These are phyloP conservation scores for Entomortierella parvispora DNA, from an alignment of 192 early-diverging fungal species.

Conservation along the genomic window DNA sequence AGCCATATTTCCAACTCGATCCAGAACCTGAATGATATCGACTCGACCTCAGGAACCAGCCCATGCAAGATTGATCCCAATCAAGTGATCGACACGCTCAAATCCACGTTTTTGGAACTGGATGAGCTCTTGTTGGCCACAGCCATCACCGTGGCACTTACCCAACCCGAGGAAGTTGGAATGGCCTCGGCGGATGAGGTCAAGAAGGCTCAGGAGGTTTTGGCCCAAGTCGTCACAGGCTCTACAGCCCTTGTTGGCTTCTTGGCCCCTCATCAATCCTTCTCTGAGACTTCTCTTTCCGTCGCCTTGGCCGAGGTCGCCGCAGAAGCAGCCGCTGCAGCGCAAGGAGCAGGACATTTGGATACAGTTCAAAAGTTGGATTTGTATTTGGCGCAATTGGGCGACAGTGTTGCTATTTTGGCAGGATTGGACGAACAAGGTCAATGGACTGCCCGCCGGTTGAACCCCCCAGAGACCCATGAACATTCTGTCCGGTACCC, in stretches of 20 bases:
- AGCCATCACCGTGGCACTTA: constrained; percentile 36
- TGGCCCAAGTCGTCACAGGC: constrained; percentile 37
- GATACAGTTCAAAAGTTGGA: constrained; percentile 16
- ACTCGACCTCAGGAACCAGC: constrained; percentile 16
- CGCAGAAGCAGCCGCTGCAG: background rate
- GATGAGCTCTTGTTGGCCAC: constrained; percentile 44
- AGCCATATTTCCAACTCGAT: background rate
- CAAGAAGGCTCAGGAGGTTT: constrained; percentile 30
- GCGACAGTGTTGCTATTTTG: constrained; percentile 36
- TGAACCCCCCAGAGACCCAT: constrained; percentile 43
- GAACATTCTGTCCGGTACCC: constrained; percentile 46
- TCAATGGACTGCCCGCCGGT: constrained; percentile 26
- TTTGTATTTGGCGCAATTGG: constrained; percentile 40
- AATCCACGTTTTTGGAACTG: constrained; percentile 44
- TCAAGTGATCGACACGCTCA: constrained; percentile 49
- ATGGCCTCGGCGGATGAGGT: constrained; percentile 16
- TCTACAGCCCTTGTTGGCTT: constrained; percentile 42
- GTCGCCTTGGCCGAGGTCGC: background rate
- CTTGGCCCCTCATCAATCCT: constrained; percentile 25
- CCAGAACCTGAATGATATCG: too few species aligned
- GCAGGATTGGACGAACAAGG: constrained; percentile 26
- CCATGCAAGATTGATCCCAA: constrained; percentile 38
- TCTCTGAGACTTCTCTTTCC: background rate
- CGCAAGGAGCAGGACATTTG: too few species aligned
- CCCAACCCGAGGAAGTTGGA: constrained; percentile 21